A percentile compares a stretch with the other conserved stretches of the same genome.
Conservation (phyloP, 2,329 filamentous ascomycete species). For the Rhinocladiella similis region DNA sequence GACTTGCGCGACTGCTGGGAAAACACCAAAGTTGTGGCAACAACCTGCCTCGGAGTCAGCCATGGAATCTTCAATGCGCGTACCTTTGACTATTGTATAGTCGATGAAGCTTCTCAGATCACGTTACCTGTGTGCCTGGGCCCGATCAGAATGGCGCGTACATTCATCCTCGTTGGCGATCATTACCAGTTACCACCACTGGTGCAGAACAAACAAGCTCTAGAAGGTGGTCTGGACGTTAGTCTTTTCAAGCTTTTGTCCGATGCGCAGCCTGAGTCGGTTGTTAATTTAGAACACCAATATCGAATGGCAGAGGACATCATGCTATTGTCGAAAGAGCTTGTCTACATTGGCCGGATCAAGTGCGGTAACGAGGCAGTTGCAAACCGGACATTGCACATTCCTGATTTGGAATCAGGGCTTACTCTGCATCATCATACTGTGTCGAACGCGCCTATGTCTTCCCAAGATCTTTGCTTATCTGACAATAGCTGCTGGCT, state of each 20-base stretch:
- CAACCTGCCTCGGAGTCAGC: constrained; percentile 89
- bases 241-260: constrained; percentile 93
- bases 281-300: constrained; percentile 90
- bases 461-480: constrained; percentile 31
- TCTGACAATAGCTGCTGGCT: constrained; percentile 69
- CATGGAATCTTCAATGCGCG: constrained; percentile 86
- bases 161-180: constrained; percentile 93
- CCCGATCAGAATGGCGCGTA: constrained; percentile 87
- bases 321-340: constrained; percentile 86
- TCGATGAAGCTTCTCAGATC: constrained; percentile 97
- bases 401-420: constrained; percentile 63
- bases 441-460: constrained; percentile 39
- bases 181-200: constrained; percentile 94
- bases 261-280: constrained; percentile 80
- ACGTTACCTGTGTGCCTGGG: constrained; percentile 92
- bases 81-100: constrained; percentile 95
- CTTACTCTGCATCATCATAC: constrained; percentile 63
- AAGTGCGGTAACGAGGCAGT: constrained; percentile 83
- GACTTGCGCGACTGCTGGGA: constrained; percentile 84
- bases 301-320: constrained; percentile 99
- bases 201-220: constrained; percentile 87
- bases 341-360: constrained; percentile 89
- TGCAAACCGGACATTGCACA: constrained; percentile 64
- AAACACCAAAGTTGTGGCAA: constrained; percentile 84
- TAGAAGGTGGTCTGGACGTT: constrained; percentile 82